These are phyloP conservation scores for Botrytis elliptica DNA, from an alignment of 2,329 filamentous ascomycete genomes.

Conservation along the genomic window DNA sequence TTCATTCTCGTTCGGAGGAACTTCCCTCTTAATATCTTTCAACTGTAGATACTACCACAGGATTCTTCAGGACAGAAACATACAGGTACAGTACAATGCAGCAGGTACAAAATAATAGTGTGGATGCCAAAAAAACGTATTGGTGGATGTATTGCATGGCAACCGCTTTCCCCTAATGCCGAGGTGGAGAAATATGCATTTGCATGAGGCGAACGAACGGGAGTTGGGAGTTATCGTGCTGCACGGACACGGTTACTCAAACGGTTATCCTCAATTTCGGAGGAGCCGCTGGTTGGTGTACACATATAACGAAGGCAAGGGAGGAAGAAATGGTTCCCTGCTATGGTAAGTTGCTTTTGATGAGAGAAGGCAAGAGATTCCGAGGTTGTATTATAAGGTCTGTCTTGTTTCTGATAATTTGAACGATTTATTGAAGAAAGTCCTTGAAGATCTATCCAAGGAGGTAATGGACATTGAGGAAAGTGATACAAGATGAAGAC, in stretches of 20 bases:
- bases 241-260: constrained; percentile 16
- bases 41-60: neutral
- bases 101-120: neutral
- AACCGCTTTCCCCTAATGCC: neutral
- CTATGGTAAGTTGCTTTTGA: neutral
- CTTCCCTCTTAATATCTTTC: neutral
- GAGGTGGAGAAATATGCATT: neutral
- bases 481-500: constrained; percentile 1
- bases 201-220: constrained; percentile 11
- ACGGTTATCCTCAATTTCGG: constrained; percentile 14
- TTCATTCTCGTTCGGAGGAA: neutral
- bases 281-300: neutral
- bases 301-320: neutral
- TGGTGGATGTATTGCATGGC: neutral
- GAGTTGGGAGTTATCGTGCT: constrained; percentile 15
- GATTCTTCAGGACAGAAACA: neutral
- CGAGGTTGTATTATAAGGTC: neutral
- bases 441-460: neutral
- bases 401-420: neutral
- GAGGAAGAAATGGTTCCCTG: neutral
- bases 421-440: neutral
- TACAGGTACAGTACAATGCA: neutral
- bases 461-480: neutral
- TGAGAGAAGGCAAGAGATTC: neutral
- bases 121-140: neutral